phyloP scores from a whole-genome alignment of 345 rosid genomes.

The Toxicodendron radicans region DNA sequence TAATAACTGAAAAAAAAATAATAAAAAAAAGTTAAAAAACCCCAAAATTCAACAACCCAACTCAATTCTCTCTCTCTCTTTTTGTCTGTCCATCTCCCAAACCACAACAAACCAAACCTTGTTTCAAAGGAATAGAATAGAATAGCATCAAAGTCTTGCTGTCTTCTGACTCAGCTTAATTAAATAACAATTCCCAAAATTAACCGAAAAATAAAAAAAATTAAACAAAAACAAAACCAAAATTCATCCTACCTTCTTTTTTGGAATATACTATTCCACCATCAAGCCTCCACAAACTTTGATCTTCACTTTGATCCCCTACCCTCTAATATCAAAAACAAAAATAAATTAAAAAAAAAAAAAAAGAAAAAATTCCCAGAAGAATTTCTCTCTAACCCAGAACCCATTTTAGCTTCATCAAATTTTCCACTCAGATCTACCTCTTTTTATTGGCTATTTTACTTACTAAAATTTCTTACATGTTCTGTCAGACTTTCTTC shows the following conservation, averaged over 20 bases:
- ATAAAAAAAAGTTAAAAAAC: constrained; percentile 6
- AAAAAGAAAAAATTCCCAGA: not conserved
- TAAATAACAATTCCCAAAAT: not conserved
- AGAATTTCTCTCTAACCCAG: constrained; percentile 10
- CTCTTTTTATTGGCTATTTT: constrained; percentile 7
- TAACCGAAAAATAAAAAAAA: constrained; percentile 21
- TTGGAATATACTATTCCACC: constrained; percentile 36
- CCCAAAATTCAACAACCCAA: constrained; percentile 26
- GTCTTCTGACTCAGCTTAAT: constrained; percentile 1
- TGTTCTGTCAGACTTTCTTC: not conserved
- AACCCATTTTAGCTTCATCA: not conserved
- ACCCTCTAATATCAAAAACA: not conserved
- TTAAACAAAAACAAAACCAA: not conserved
- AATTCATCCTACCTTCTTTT: constrained; percentile 24
- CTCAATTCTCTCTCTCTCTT: constrained; percentile 14
- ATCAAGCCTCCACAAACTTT: not conserved
- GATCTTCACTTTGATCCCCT: constrained; percentile 6
- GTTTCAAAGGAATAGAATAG: constrained; percentile 19
- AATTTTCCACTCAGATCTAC: constrained; percentile 12
- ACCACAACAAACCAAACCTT: constrained; percentile 26
- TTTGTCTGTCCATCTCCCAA: constrained; percentile 41
- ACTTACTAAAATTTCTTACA: not conserved
- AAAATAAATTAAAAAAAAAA: not conserved
- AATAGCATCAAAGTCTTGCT: not conserved
- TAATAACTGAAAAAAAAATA: not conserved